Base-by-base conservation (phyloP, 345 rosid species). In the Citropsis articulata region DNA sequence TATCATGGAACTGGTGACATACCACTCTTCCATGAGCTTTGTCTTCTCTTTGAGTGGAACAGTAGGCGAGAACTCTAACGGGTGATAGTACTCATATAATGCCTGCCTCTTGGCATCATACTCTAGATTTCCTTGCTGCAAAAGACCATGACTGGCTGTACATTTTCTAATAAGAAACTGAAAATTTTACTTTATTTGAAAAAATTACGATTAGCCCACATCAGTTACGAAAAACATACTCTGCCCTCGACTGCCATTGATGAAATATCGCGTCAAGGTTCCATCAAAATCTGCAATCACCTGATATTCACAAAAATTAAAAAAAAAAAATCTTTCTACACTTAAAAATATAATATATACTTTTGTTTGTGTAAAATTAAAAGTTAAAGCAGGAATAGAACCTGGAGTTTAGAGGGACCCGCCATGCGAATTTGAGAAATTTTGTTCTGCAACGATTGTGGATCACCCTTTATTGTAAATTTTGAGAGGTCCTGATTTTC, bases 1-100 rank as follows among this genome's bases (percentile, higher is more conserved):
- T 14, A 50, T 5, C 50, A 45, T 45, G 50, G 57, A 53, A 8
- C 18, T 71, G 45, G 40, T 27, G 9, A 53, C 82, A 69, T 79
- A 92, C 97, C 98, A 94, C 81, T 94, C 97, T 86, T 94, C 94
- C 98, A 94, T 94, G 80, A 94, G 97, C 87, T 88, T 90, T 38
- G 94, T 89, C 85, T 94, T 94, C 82, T 94, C 92, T 55, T 93
- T 89, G 57, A 91, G 42, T 7, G 96, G 91, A 81, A 94, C 86
- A 2, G 80, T 40, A 7, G 89, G 93, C 25, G 96, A 91, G 76
- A 88, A 90, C 79, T 94, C 98, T 53, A 94, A 65, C 14, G 97
- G 98, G 83, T 89, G 93, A 82, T 94, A 93, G 72, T 90, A 83
- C 2, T 91, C 91, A 75, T 80, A 91, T 48, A 94, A 79, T 35